These are phyloP conservation scores for Pezicula neosporulosa DNA, from an alignment of 2,329 filamentous ascomycete species.

Conservation along the genomic window DNA sequence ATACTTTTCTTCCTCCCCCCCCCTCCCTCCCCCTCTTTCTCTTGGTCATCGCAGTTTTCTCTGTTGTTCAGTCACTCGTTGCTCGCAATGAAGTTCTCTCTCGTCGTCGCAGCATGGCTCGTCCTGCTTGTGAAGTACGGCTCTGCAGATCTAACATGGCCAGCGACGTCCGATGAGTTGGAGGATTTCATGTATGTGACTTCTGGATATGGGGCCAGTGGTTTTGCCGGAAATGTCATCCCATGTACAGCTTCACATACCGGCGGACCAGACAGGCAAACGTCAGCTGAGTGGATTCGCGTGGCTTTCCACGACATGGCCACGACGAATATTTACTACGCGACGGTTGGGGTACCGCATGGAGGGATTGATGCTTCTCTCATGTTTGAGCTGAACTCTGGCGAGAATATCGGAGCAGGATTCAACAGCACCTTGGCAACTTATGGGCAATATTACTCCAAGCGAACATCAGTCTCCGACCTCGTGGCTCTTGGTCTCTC, in stretches of 20 bases:
- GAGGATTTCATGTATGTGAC: slow-evolving; percentile 63
- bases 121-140: background rate
- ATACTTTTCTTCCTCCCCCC: background rate
- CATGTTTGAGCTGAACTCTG: slow-evolving; percentile 52
- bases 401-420: slow-evolving; percentile 54
- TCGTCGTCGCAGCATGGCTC: background rate
- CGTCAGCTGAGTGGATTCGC: slow-evolving; percentile 59
- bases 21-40: no score
- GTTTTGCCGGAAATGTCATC: slow-evolving; percentile 53
- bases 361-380: slow-evolving; percentile 59
- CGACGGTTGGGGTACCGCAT: slow-evolving; percentile 18
- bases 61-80: background rate
- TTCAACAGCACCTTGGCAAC: slow-evolving; percentile 51
- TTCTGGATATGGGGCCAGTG: slow-evolving; percentile 48
- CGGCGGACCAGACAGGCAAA: slow-evolving; percentile 48
- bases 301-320: slow-evolving; percentile 61
- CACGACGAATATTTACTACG: slow-evolving; percentile 44
- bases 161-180: slow-evolving; percentile 54
- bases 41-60: background rate
- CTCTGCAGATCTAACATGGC: slow-evolving; percentile 55
- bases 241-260: slow-evolving; percentile 52
- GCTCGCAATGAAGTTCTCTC: background rate
- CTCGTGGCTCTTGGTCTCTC: slow-evolving; percentile 56
- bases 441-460: slow-evolving; percentile 50
- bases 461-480: slow-evolving; percentile 50